Evolutionary conservation across 495 filamentous ascomycete genomes (phyloP).

Genomic region (Daldinia concentrica): DNA sequence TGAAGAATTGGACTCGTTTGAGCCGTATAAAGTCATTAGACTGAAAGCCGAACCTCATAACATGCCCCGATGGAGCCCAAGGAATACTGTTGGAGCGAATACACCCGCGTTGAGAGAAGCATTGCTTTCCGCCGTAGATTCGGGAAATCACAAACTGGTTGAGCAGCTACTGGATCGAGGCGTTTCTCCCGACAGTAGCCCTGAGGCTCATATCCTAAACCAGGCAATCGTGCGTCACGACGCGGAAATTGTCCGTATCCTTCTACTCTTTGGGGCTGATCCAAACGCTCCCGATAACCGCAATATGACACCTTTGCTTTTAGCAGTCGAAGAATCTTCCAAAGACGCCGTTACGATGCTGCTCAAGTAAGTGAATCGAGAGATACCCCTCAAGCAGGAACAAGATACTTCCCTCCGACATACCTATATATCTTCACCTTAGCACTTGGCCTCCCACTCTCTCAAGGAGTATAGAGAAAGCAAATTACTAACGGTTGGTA

Average conservation of each 20-base stretch:
- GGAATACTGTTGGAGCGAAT: constrained; percentile 47
- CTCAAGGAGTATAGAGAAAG: background rate
- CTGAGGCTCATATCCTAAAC: constrained; percentile 51
- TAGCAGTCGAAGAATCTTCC: constrained; percentile 56
- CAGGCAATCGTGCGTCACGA: constrained; percentile 58
- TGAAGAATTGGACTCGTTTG: constrained; percentile 44
- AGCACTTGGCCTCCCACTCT: background rate
- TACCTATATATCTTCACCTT: background rate
- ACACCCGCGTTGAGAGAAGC: constrained; percentile 45
- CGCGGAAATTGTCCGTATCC: constrained; percentile 55
- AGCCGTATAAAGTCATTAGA: constrained; percentile 48
- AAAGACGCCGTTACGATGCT: constrained; percentile 56
- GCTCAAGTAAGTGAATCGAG: constrained; percentile 47
- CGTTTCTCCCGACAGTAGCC: constrained; percentile 55
- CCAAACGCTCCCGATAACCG: constrained; percentile 55
- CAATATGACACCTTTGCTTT: constrained; percentile 54
- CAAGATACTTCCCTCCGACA: background rate
- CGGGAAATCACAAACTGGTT: constrained; percentile 56
- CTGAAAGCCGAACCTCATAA: constrained; percentile 47
- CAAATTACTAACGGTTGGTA: constrained; percentile 2
- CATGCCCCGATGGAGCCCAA: constrained; percentile 53
- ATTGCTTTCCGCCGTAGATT: constrained; percentile 51
- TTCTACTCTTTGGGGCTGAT: constrained; percentile 60
- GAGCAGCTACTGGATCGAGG: constrained; percentile 64
- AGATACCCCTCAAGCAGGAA: background rate